These are phyloP conservation scores for Dissophora ornata DNA, from an alignment of 192 early-diverging fungal genomes.

Conservation along the genomic window DNA sequence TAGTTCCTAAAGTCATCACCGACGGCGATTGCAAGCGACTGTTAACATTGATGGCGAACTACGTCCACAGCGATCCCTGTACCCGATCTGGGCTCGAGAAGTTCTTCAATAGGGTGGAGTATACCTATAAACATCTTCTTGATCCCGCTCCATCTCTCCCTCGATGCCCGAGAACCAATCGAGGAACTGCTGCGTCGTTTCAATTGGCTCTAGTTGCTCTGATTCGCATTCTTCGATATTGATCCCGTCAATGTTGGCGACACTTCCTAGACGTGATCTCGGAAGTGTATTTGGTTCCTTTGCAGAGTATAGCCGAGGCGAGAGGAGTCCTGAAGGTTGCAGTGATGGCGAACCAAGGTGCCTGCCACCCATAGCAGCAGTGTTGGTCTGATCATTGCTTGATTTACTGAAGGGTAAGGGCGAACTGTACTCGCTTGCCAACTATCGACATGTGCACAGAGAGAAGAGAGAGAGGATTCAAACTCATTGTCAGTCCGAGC, in stretches of 20 bases:
- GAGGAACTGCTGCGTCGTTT: slow-evolving; percentile 93
- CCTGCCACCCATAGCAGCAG: slow-evolving; percentile 15
- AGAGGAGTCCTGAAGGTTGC: slow-evolving; percentile 21
- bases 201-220: slow-evolving; percentile 70
- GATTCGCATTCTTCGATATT: slow-evolving; percentile 36
- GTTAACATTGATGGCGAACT: too few species aligned
- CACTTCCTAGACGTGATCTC: slow-evolving; percentile 33
- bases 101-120: slow-evolving; percentile 10
- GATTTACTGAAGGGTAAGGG: slow-evolving; percentile 16
- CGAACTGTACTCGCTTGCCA: slow-evolving; percentile 21
- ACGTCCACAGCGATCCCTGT: too few species aligned
- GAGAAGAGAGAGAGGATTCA: background rate
- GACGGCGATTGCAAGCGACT: background rate
- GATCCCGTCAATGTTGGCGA: slow-evolving; percentile 15
- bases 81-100: too few species aligned
- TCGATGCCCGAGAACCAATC: slow-evolving; percentile 92
- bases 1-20: slow-evolving; percentile 60
- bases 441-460: too few species aligned
- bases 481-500: too few species aligned
- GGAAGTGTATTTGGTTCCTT: slow-evolving; percentile 25
- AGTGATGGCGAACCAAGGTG: slow-evolving; percentile 28
- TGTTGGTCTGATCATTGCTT: slow-evolving; percentile 1
- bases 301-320: slow-evolving; percentile 41
- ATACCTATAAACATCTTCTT: slow-evolving; percentile 86
- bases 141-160: slow-evolving; percentile 85